Evolutionary conservation across 2,329 filamentous ascomycete species (phyloP).

Genomic region (Ascochyta clinopodiicola): DNA sequence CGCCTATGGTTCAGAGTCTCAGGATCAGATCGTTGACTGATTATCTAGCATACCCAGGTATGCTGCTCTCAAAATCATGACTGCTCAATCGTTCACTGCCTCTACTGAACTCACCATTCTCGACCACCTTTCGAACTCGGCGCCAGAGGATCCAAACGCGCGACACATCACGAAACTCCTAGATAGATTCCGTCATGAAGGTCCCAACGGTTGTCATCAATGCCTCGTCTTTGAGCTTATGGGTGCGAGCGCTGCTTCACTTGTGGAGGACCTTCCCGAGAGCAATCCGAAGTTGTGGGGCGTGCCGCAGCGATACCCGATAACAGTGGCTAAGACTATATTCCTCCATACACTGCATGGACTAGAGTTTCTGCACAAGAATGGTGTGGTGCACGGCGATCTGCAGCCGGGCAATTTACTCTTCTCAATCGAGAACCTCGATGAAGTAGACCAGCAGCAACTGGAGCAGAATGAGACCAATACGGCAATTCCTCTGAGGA

Average conservation of each 20-base stretch:
- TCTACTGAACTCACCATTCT: conserved; percentile 14
- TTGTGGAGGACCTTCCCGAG: conserved; percentile 21
- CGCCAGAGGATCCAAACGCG: conserved; percentile 2
- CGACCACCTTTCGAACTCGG: conserved; percentile 5
- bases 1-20: neutral
- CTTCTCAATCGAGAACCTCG: conserved; percentile 41
- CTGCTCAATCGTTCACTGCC: conserved; percentile 9
- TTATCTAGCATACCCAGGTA: conserved; percentile 8
- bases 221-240: conserved; percentile 18
- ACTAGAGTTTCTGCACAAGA: conserved; percentile 49
- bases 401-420: conserved; percentile 51
- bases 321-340: conserved; percentile 34
- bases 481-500: conserved; percentile 23
- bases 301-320: conserved; percentile 18
- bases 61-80: conserved; percentile 21
- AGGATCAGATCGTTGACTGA: neutral
- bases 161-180: conserved; percentile 6
- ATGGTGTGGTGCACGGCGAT: conserved; percentile 52
- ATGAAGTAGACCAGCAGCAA: conserved; percentile 21
- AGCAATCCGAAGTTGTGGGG: conserved; percentile 20
- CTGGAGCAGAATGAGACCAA: conserved; percentile 30
- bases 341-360: conserved; percentile 50
- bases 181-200: conserved; percentile 14
- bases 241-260: conserved; percentile 14
- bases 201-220: conserved; percentile 15